Evolutionary conservation across 2,329 filamentous ascomycete genomes (phyloP).

Genomic region (Whalleya microplaca): DNA sequence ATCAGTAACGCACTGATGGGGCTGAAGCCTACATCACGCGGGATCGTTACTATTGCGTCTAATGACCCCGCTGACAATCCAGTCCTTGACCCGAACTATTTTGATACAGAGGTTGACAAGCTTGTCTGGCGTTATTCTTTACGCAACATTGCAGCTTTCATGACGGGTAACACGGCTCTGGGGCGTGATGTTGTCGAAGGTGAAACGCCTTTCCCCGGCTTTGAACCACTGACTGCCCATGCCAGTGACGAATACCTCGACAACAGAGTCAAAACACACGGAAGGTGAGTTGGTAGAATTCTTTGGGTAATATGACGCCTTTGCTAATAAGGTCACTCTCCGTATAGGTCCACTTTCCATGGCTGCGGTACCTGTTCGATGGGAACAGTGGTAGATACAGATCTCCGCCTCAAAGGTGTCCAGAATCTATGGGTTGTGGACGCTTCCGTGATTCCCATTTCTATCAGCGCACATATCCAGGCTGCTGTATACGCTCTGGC

Average conservation of each 20-base stretch:
- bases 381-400: constrained; percentile 31
- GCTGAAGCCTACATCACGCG: constrained; percentile 28
- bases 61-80: constrained; percentile 20
- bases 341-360: constrained; percentile 11
- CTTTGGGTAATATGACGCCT: no score
- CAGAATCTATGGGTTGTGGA: constrained; percentile 39
- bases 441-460: constrained; percentile 41
- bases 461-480: constrained; percentile 38
- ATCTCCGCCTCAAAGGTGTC: constrained; percentile 27
- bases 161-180: constrained; percentile 23
- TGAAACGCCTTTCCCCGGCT: constrained; percentile 13
- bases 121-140: constrained; percentile 24
- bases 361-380: constrained; percentile 20
- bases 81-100: constrained; percentile 28
- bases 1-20: constrained; percentile 22
- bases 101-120: constrained; percentile 27
- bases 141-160: constrained; percentile 12
- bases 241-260: constrained; percentile 26
- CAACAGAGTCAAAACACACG: constrained; percentile 17
- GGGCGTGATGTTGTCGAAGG: constrained; percentile 21
- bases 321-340: neutral
- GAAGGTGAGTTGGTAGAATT: constrained; percentile 2
- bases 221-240: constrained; percentile 14
- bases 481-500: constrained; percentile 41
- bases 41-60: constrained; percentile 24